Percentiles rank a stretch among this genome's conserved stretches.
Conservation (phyloP, 345 rosid species). For the Balakata baccata region DNA sequence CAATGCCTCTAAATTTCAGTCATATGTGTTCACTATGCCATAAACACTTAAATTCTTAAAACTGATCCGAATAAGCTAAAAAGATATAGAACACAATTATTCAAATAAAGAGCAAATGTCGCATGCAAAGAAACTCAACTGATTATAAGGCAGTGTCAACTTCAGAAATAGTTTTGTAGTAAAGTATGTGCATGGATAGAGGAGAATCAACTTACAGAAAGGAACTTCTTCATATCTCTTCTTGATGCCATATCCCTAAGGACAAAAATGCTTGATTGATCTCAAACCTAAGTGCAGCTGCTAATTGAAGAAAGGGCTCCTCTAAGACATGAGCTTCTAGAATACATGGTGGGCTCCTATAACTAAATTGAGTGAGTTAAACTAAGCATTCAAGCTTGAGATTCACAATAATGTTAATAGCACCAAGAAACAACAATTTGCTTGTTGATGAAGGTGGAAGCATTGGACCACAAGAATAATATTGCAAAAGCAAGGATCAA, state of each 20-base stretch:
- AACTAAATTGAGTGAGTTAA: not conserved
- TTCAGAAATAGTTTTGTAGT: not conserved
- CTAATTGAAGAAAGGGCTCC: conserved; percentile 65
- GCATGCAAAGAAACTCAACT: not conserved
- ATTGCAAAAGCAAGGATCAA: conserved; percentile 55
- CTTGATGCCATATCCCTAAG: conserved; percentile 84
- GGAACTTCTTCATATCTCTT: conserved; percentile 84
- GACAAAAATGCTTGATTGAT: conserved; percentile 50
- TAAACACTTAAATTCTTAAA: not conserved
- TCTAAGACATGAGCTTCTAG: conserved; percentile 67
- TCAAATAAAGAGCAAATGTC: not conserved
- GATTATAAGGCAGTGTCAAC: not conserved
- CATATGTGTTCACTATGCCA: not conserved
- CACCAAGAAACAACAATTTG: conserved; percentile 24
- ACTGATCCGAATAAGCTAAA: not conserved
- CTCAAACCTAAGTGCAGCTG: conserved; percentile 66
- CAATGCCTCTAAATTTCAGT: not conserved
- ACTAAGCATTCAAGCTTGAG: not conserved
- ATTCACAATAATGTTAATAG: not conserved
- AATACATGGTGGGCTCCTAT: conserved; percentile 57
- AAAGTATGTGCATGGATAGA: not conserved
- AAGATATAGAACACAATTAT: not conserved
- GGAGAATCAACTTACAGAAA: conserved; percentile 51
- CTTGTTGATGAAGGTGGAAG: conserved; percentile 53
- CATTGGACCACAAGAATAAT: conserved; percentile 82